Evolutionary conservation across 1,139 yeast species (phyloP).

Genomic region (Suhomyces anneliseae): DNA sequence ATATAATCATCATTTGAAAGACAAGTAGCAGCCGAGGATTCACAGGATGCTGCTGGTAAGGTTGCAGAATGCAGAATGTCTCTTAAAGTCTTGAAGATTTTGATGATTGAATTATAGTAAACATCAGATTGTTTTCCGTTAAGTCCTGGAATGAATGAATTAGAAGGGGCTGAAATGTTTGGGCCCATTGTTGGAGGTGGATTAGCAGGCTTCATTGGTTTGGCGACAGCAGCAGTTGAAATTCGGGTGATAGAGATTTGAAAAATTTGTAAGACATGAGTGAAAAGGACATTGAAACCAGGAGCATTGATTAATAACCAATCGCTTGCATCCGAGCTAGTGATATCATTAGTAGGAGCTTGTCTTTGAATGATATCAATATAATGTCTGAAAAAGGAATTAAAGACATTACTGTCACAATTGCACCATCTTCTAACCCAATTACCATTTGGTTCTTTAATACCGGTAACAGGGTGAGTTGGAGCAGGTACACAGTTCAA

Average conservation of each 20-base stretch:
- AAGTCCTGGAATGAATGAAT: conserved; percentile 12
- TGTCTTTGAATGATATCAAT: conserved; percentile 32
- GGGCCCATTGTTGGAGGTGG: not conserved
- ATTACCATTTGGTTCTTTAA: conserved; percentile 59
- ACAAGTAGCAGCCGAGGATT: not conserved
- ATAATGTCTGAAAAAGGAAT: conserved; percentile 75
- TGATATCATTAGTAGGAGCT: conserved; percentile 3
- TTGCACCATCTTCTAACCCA: conserved; percentile 62
- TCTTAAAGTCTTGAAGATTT: conserved; percentile 47
- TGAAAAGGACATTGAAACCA: conserved; percentile 38
- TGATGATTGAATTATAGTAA: conserved; percentile 38
- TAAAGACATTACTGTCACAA: conserved; percentile 65
- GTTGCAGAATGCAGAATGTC: conserved; percentile 38
- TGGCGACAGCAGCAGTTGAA: conserved; percentile 13
- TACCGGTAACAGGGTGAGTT: conserved; percentile 53
- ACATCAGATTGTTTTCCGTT: conserved; percentile 29
- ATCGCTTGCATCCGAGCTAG: conserved; percentile 5
- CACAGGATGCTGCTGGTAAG: conserved; percentile 1
- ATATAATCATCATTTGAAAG: conserved; percentile 7
- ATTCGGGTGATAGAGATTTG: conserved; percentile 37
- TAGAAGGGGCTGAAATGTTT: conserved; percentile 10
- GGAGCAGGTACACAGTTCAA: conserved; percentile 51
- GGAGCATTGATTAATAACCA: conserved; percentile 21
- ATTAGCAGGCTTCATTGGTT: not conserved
- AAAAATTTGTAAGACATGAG: conserved; percentile 40